A percentile compares a stretch with the other conserved stretches of the same genome.
phyloP scores from a whole-genome alignment of 2,329 filamentous ascomycete species.

The Diaporthe sp. region DNA sequence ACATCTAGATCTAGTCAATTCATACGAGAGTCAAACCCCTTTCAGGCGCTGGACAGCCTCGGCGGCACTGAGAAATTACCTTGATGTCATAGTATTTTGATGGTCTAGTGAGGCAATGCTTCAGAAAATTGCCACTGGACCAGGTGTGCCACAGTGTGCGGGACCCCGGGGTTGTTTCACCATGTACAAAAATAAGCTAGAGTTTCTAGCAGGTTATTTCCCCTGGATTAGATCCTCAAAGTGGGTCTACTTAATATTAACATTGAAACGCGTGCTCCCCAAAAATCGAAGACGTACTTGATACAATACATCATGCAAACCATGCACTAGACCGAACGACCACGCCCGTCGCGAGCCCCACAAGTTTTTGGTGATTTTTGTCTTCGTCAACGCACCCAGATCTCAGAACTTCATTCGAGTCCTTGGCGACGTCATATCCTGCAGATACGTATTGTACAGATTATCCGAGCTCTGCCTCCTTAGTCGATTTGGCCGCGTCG shows the following conservation, averaged over 20 bases:
- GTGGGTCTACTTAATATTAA: conserved; percentile 13
- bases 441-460: conserved; percentile 34
- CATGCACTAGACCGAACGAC: conserved; percentile 26
- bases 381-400: background rate
- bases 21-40: no score
- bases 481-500: background rate
- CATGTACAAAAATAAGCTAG: background rate
- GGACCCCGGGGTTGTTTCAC: conserved; percentile 12
- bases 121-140: conserved; percentile 4
- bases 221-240: conserved; percentile 7
- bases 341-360: conserved; percentile 7
- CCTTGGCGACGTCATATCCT: conserved; percentile 36
- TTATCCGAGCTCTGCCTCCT: background rate
- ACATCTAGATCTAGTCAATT: background rate
- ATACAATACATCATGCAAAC: conserved; percentile 2
- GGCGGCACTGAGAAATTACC: background rate
- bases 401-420: conserved; percentile 6
- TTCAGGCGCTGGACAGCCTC: background rate
- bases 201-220: background rate
- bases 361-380: background rate
- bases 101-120: background rate
- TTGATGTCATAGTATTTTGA: conserved; percentile 2
- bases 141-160: background rate
- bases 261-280: conserved; percentile 16
- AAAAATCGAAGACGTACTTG: background rate